Conservation (phyloP, 345 rosid species). For the Leavenworthia alabamica region DNA sequence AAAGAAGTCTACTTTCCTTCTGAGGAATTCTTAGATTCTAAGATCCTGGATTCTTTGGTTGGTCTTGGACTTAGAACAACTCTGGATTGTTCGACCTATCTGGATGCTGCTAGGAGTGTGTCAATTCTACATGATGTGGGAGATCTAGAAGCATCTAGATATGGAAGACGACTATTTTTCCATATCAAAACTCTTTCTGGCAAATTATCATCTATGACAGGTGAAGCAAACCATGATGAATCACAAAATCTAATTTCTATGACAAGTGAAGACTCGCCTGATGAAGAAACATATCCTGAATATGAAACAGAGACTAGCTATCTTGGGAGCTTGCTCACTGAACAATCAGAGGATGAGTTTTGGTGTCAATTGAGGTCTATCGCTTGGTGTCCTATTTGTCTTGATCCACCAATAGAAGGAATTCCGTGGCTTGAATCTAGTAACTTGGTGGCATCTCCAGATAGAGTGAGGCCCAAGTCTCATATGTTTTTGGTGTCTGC, state of each 20-base stretch:
- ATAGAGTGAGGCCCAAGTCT: constrained; percentile 72
- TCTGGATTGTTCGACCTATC: constrained; percentile 55
- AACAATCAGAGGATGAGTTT: constrained; percentile 65
- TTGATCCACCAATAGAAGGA: constrained; percentile 63
- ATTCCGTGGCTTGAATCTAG: constrained; percentile 75
- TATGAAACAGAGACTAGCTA: constrained; percentile 38
- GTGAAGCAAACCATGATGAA: constrained; percentile 34
- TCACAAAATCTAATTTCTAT: constrained; percentile 22
- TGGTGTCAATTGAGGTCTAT: constrained; percentile 77
- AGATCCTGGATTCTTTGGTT: constrained; percentile 61
- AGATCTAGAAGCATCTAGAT: constrained; percentile 44
- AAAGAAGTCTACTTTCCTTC: constrained; percentile 76
- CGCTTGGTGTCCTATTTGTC: constrained; percentile 78
- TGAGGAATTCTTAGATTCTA: constrained; percentile 58
- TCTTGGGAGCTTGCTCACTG: constrained; percentile 45
- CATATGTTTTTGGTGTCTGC: constrained; percentile 81
- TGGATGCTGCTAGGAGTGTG: constrained; percentile 81
- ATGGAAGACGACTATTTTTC: constrained; percentile 52
- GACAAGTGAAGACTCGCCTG: constrained; percentile 32
- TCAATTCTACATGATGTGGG: constrained; percentile 54
- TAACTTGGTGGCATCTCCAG: constrained; percentile 58
- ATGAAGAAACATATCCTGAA: constrained; percentile 25
- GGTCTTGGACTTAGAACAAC: constrained; percentile 66
- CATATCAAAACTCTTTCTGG: constrained; percentile 53
- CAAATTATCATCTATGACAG: constrained; percentile 41